phyloP scores from a whole-genome alignment of 805 yeast species.

The Deakozyma indianensis region DNA sequence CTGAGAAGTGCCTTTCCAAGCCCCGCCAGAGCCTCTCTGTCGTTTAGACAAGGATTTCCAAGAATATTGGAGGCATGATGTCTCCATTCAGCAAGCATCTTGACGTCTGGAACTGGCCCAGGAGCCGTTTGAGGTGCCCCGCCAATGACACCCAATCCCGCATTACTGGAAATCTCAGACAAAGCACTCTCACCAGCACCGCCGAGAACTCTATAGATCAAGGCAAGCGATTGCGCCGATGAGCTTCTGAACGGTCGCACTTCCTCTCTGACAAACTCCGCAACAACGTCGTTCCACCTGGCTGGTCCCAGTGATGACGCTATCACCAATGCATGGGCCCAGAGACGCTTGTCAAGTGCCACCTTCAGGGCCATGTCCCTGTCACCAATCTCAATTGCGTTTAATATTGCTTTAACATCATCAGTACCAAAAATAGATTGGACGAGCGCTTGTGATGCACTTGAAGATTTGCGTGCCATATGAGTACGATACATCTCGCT shows the following conservation, averaged over 20 bases:
- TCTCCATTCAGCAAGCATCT: constrained; percentile 18
- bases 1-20: constrained; percentile 25
- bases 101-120: constrained; percentile 5
- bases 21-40: constrained; percentile 16
- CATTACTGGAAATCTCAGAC: constrained; percentile 28
- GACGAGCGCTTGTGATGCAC: not conserved
- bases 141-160: constrained; percentile 9
- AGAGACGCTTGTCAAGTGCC: constrained; percentile 51
- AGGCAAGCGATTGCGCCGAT: constrained; percentile 31
- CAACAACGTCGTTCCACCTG: constrained; percentile 41
- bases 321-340: constrained; percentile 63
- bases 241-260: constrained; percentile 24
- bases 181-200: constrained; percentile 47
- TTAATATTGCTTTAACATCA: constrained; percentile 16
- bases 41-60: constrained; percentile 16
- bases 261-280: constrained; percentile 39
- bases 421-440: constrained; percentile 7
- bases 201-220: constrained; percentile 46
- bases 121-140: constrained; percentile 6
- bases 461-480: not conserved
- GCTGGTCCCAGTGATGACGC: constrained; percentile 53
- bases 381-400: constrained; percentile 44
- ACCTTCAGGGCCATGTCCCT: constrained; percentile 49
- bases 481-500: not conserved
- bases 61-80: constrained; percentile 17